Percentiles rank a stretch among this genome's conserved stretches.
These are phyloP conservation scores for Cystoderma amianthinum DNA, from an alignment of 768 basidiomycete genomes.

Conservation along the genomic window DNA sequence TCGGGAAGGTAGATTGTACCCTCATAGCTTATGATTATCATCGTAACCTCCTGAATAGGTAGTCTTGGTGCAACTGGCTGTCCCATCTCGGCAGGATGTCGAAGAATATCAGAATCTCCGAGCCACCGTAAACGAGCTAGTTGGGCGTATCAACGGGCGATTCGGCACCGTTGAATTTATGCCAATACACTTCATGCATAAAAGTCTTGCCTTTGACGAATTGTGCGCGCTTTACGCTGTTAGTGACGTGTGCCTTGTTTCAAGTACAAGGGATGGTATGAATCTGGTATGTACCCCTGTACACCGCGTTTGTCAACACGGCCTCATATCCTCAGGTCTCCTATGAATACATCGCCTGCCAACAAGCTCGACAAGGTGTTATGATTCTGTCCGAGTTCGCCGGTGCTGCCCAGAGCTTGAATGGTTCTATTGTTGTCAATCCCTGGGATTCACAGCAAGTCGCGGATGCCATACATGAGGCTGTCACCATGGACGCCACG, in stretches of 20 bases:
- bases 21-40: neutral
- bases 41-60: constrained; percentile 40
- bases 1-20: constrained; percentile 67
- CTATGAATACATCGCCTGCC: constrained; percentile 97
- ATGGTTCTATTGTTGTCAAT: constrained; percentile 96
- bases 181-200: constrained; percentile 99
- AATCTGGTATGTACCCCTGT: constrained; percentile 69
- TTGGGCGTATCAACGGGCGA: constrained; percentile 96
- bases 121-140: constrained; percentile 93
- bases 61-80: constrained; percentile 93
- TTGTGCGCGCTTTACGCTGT: constrained; percentile 96
- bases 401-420: constrained; percentile 92
- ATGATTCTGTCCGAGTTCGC: constrained; percentile 99
- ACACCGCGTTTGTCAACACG: constrained; percentile 11
- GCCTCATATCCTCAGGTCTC: constrained; percentile 62
- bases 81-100: constrained; percentile 96
- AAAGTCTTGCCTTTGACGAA: constrained; percentile 87
- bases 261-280: constrained; percentile 96
- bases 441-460: constrained; percentile 99
- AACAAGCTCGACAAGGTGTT: constrained; percentile 86
- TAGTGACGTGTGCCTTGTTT: constrained; percentile 93
- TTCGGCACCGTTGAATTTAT: constrained; percentile 99
- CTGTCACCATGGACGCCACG: constrained; percentile 81
- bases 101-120: constrained; percentile 99
- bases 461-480: constrained; percentile 94